phyloP scores from a whole-genome alignment of 2,329 filamentous ascomycete genomes.

The Ophiostoma himal-ulmi region DNA sequence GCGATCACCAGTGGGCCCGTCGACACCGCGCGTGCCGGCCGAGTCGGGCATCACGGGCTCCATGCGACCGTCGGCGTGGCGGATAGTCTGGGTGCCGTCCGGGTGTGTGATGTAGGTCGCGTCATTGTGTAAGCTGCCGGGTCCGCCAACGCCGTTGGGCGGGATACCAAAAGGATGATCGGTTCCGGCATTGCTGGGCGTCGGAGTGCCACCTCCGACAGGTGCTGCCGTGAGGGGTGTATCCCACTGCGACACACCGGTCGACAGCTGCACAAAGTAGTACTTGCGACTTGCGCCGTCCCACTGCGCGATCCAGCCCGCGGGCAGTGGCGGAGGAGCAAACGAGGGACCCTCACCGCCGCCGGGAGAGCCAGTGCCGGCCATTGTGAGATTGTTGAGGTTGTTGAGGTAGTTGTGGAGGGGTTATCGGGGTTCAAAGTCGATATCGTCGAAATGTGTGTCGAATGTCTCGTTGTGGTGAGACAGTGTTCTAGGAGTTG shows the following conservation, averaged over 20 bases:
- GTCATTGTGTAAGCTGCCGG: conserved; percentile 24
- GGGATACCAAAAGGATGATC: conserved; percentile 60
- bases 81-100: conserved; percentile 57
- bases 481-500: neutral
- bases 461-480: conserved; percentile 5
- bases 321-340: conserved; percentile 54
- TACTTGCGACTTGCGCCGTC: conserved; percentile 59
- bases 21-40: conserved; percentile 40
- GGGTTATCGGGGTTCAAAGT: neutral
- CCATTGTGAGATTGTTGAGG: conserved; percentile 34
- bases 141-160: neutral
- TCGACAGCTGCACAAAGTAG: conserved; percentile 67
- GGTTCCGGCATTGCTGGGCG: conserved; percentile 44
- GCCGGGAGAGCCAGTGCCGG: conserved; percentile 53
- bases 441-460: neutral
- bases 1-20: conserved; percentile 43
- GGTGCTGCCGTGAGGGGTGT: conserved; percentile 59
- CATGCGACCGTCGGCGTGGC: conserved; percentile 55
- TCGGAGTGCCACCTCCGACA: conserved; percentile 44
- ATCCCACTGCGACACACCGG: conserved; percentile 69
- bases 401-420: neutral
- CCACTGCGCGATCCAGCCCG: conserved; percentile 67
- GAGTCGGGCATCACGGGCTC: conserved; percentile 50
- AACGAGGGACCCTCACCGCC: conserved; percentile 55
- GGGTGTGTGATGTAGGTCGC: conserved; percentile 55